Evolutionary conservation across 768 basidiomycete species (phyloP), one percentile per base, ranked within the genome.

Genomic region (Paxillus rubicundulus): DNA sequence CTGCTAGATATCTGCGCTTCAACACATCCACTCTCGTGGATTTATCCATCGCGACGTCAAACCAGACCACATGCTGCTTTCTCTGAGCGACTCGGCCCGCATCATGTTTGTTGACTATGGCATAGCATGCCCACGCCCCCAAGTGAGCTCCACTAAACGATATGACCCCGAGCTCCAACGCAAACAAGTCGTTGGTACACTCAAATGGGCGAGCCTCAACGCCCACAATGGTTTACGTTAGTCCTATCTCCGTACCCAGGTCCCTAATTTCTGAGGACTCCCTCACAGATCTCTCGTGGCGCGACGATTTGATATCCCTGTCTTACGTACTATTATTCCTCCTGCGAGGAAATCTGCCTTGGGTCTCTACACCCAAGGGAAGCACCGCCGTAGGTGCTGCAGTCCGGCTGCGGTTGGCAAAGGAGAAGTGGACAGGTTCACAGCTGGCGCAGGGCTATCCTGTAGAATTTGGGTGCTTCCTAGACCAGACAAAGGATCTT

Each of bases 41-140:
- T 65, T 72, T 9, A 61, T 70, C 27, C 72, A 73, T 59, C 65
- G 72, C 28, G 72, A 73, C 51, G 67, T 74, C 55, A 71, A 72
- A 42, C 71, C 71, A 9, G 64, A 60, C 4, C 73, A 74, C 57
- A 61, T 74, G 18, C 64, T 71, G 48, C 59, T 49, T 34, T 57
- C 60, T 28, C 57, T 59, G 27, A 50, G 50, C 21, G 62, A 69
- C 43, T 42, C 59, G 34, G 61, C 61, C 8, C 55, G n/a, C 45
- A 54, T 73, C 49, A 52, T 54, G 30, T 54, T 73, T 39, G 61
- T 70, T 51, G 70, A 72, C 50, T 70, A 70, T 54, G 68, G 68
- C 30, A 64, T 70, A 45, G 56, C 71, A 20, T 52, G 14, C 16
- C 57, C 56, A 52, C 42, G 33, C 43, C 45, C 52, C 6, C 24